These are phyloP conservation scores for Puccinia coronata DNA, from an alignment of 1,284 basidiomycete species.

Conservation along the genomic window DNA sequence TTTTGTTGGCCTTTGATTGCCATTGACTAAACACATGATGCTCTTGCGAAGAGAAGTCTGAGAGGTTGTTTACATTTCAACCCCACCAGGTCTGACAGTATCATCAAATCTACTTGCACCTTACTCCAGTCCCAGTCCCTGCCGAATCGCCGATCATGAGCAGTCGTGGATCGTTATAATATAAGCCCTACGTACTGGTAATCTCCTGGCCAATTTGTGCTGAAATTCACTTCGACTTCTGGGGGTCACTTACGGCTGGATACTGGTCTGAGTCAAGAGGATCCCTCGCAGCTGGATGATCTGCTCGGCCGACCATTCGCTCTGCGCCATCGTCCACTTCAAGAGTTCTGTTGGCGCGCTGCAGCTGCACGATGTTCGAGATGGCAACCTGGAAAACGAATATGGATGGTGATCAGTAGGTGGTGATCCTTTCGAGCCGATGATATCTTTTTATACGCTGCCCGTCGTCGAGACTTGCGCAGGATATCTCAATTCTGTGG, in stretches of 20 bases:
- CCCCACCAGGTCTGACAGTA: not conserved
- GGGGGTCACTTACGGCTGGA: not conserved
- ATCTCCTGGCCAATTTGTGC: no score
- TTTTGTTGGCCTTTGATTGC: not conserved
- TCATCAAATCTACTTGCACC: not conserved
- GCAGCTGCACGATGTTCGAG: no score
- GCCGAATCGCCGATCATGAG: not conserved
- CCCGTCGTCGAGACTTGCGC: no score
- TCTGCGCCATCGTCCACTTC: not conserved
- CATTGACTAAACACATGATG: not conserved
- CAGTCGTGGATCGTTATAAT: not conserved
- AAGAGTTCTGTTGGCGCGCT: no score
- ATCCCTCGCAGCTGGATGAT: not conserved
- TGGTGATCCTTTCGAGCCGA: no score
- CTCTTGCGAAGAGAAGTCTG: no score
- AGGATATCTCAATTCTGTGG: no score
- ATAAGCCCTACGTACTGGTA: not conserved
- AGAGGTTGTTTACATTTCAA: no score
- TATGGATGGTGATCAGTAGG: no score
- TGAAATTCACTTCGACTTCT: no score
- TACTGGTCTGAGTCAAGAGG: not conserved
- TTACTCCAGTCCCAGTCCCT: conserved; percentile 32
- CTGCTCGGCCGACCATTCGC: not conserved
- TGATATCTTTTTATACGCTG: no score
- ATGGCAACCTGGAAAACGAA: no score